Evolutionary conservation across 208 protist species (phyloP).

Genomic region (Trypanosoma cruzi): DNA sequence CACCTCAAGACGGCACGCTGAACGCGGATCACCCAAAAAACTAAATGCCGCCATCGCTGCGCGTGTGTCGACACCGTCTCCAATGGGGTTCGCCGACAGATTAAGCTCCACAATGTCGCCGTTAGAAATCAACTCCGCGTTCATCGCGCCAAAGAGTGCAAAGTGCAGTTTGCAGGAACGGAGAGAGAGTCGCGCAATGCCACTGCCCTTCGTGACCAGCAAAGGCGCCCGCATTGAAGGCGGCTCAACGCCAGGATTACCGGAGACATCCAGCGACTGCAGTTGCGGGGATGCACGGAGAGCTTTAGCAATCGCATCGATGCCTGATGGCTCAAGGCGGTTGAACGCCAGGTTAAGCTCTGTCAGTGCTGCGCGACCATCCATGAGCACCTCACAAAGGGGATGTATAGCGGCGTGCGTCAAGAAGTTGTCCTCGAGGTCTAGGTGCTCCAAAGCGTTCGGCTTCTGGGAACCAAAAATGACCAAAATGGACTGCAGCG

Average conservation of each 20-base stretch:
- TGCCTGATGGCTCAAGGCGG: slow-evolving; percentile 21
- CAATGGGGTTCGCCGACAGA: slow-evolving; percentile 27
- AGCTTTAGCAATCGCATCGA: slow-evolving; percentile 25
- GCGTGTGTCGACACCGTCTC: slow-evolving; percentile 23
- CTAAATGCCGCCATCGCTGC: slow-evolving; percentile 13
- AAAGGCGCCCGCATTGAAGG: slow-evolving; percentile 11
- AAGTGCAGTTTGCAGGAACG: slow-evolving; percentile 5
- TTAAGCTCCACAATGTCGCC: slow-evolving; percentile 19
- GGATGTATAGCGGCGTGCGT: slow-evolving; percentile 19
- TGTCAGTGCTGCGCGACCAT: slow-evolving; percentile 2
- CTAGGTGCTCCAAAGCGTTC: slow-evolving; percentile 11
- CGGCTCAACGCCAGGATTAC: slow-evolving; percentile 21
- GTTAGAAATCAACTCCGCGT: slow-evolving; percentile 20
- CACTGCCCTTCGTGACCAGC: slow-evolving; percentile 15
- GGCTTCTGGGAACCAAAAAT: slow-evolving; percentile 22
- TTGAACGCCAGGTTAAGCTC: slow-evolving; percentile 29
- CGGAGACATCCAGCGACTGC: slow-evolving; percentile 23
- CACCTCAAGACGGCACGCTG: slow-evolving; percentile 9
- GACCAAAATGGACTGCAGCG: slow-evolving; percentile 22
- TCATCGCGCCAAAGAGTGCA: slow-evolving; percentile 11
- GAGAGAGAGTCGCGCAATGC: slow-evolving; percentile 23
- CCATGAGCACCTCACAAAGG: neutral
- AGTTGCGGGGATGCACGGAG: neutral
- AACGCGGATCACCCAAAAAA: slow-evolving; percentile 8
- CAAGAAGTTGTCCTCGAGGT: slow-evolving; percentile 27